Evolutionary conservation across 176 grass and related monocot genomes (phyloP).

Genomic region (Elaeis guineensis): DNA sequence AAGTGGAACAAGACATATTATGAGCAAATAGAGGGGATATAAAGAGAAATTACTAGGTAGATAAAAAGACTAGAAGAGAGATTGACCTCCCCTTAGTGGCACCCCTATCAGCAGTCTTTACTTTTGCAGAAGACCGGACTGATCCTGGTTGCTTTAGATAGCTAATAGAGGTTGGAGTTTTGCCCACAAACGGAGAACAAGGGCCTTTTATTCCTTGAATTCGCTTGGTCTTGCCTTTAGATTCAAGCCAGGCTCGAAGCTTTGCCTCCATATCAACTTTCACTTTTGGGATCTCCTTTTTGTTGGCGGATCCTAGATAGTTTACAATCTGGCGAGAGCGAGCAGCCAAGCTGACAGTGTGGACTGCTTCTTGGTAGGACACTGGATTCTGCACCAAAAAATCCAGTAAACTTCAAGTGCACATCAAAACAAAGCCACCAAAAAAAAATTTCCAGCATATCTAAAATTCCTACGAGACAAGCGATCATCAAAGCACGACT

Average conservation of each 20-base stretch:
- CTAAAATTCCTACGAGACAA: constrained; percentile 44
- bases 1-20: constrained; percentile 4
- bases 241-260: constrained; percentile 77
- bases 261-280: constrained; percentile 92
- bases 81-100: constrained; percentile 63
- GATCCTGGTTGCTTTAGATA: constrained; percentile 35
- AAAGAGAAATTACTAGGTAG: no score
- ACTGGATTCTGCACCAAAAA: constrained; percentile 57
- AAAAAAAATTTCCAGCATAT: constrained; percentile 1
- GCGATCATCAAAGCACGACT: constrained; percentile 74
- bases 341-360: constrained; percentile 69
- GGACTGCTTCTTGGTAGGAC: constrained; percentile 73
- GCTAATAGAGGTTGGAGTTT: constrained; percentile 43
- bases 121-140: constrained; percentile 36
- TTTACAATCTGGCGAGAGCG: constrained; percentile 60
- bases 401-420: not conserved
- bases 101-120: constrained; percentile 28
- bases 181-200: constrained; percentile 41
- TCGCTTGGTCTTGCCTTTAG: constrained; percentile 72
- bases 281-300: constrained; percentile 57
- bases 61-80: constrained; percentile 6
- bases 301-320: constrained; percentile 36
- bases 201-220: constrained; percentile 48
- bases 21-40: no score
- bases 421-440: not conserved